Conservation (phyloP, 1,284 basidiomycete genomes). For the Cryptococcus sp. region DNA sequence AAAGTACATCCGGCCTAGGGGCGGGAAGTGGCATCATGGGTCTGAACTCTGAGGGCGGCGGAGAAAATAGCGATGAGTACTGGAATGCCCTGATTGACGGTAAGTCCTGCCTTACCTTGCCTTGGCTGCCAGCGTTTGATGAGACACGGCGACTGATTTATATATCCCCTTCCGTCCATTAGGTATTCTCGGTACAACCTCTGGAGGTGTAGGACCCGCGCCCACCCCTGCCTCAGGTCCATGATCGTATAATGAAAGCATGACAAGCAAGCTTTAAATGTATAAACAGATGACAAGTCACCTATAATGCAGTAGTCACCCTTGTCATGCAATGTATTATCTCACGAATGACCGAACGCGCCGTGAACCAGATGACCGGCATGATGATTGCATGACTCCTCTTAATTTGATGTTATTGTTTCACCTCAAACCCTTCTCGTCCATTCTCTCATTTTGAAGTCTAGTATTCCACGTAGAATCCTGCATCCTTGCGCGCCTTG, state of each 20-base stretch:
- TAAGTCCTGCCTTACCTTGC: constrained; percentile 20
- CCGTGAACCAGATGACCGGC: no score
- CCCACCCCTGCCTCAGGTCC: background rate
- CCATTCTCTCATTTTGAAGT: background rate
- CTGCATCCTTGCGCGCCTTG: constrained; percentile 60
- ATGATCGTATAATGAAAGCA: background rate
- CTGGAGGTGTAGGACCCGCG: background rate
- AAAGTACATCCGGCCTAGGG: background rate
- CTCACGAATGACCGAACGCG: no score
- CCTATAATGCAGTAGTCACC: no score
- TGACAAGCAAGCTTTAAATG: no score
- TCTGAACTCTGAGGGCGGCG: constrained; percentile 10
- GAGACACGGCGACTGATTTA: background rate
- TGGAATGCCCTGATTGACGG: constrained; percentile 54
- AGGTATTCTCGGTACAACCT: constrained; percentile 31
- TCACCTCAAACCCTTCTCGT: constrained; percentile 1
- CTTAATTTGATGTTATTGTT: background rate
- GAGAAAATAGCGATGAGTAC: constrained; percentile 50
- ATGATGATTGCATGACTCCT: no score
- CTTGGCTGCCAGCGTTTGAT: background rate
- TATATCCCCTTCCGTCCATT: background rate
- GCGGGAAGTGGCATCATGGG: constrained; percentile 9
- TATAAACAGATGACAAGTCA: no score
- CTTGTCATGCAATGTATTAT: no score
- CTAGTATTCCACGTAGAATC: constrained; percentile 37